Conservation (phyloP, 1,284 basidiomycete species). For the Rhodotorula glutinis region DNA sequence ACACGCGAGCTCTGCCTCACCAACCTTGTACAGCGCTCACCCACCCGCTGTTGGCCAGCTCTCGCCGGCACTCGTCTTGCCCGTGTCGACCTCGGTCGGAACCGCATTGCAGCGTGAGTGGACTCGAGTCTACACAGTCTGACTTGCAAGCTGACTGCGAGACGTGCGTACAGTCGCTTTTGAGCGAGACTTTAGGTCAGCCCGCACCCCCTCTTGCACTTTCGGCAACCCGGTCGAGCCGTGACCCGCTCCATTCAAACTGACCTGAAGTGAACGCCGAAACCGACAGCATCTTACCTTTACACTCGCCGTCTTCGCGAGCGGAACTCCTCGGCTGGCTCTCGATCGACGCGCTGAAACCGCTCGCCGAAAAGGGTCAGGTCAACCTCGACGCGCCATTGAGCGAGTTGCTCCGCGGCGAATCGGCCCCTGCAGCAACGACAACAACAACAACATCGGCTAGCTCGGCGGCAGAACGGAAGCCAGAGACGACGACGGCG, state of each 20-base stretch:
- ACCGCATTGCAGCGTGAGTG: constrained; percentile 23
- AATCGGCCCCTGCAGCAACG: background rate
- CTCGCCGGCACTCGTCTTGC: constrained; percentile 24
- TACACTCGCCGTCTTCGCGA: constrained; percentile 25
- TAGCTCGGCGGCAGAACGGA: background rate
- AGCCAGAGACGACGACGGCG: background rate
- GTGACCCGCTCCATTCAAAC: background rate
- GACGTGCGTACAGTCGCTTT: constrained; percentile 27
- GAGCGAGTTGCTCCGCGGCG: background rate
- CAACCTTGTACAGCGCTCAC: no score
- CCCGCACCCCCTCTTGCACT: background rate
- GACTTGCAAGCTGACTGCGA: no score
- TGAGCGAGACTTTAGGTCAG: constrained; percentile 31
- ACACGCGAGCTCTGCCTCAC: no score
- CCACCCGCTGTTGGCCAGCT: no score
- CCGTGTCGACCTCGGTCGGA: constrained; percentile 10
- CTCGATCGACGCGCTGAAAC: constrained; percentile 25
- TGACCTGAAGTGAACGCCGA: no score
- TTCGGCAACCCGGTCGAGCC: background rate
- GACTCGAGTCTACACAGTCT: no score
- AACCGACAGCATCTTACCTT: constrained; percentile 28
- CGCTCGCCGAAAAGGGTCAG: constrained; percentile 6
- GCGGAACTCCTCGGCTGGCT: constrained; percentile 30
- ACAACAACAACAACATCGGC: background rate
- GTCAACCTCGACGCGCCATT: constrained; percentile 19